Conservation (phyloP, 139 green algal species). For the Micractinium conductrix region DNA sequence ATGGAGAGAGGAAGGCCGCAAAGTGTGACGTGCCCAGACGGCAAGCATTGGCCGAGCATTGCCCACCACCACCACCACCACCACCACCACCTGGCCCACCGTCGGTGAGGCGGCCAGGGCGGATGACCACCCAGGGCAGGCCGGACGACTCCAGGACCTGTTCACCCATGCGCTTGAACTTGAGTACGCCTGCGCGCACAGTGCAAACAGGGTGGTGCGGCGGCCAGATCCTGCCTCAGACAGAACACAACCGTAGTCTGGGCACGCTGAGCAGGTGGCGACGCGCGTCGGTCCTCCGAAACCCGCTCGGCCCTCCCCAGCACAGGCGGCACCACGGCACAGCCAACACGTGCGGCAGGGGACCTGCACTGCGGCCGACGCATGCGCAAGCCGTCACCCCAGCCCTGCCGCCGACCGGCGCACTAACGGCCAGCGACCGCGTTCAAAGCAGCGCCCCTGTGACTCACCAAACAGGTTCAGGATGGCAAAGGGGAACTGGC, state of each 20-base stretch:
- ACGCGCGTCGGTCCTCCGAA: no score
- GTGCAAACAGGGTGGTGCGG: no score
- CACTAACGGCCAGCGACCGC: neutral
- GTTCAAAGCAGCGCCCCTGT: no score
- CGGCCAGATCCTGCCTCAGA: no score
- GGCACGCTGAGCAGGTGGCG: no score
- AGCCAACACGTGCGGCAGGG: neutral
- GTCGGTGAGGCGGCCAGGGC: constrained; percentile 92
- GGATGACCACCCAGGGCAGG: constrained; percentile 92
- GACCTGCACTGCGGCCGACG: no score
- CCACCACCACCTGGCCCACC: neutral
- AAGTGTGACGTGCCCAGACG: no score
- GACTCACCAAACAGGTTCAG: constrained; percentile 92
- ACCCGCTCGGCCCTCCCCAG: no score
- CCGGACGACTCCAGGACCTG: constrained; percentile 68
- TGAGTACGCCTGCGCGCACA: constrained; percentile 86
- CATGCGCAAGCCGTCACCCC: neutral
- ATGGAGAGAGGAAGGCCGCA: no score
- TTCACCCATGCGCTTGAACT: constrained; percentile 89
- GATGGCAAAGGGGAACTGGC: constrained; percentile 80
- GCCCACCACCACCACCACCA: no score
- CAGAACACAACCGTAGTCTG: no score
- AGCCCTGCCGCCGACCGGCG: neutral
- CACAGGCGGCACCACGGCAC: neutral
- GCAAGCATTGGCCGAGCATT: no score